Percentiles rank a stretch among this genome's conserved stretches.
Evolutionary conservation across 768 basidiomycete genomes (phyloP).

Genomic region (Leucocoprinus birnbaumii): DNA sequence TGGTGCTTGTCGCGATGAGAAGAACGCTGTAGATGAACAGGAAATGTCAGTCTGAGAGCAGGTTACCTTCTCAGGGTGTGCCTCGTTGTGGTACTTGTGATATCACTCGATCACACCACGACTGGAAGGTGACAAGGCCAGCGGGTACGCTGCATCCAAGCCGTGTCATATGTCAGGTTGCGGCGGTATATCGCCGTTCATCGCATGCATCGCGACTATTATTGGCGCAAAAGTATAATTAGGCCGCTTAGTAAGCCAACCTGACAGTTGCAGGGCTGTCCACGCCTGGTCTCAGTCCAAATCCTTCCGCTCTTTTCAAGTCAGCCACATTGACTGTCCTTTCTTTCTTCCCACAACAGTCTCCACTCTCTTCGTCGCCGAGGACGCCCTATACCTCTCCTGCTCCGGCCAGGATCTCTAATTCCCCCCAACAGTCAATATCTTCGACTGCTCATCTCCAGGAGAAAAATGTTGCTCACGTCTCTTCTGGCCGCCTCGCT

Average conservation of each 20-base stretch:
- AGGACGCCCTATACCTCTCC: not conserved
- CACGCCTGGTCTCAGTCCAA: not conserved
- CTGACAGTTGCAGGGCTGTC: not conserved
- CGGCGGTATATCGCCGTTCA: no score
- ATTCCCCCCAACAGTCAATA: not conserved
- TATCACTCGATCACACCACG: no score
- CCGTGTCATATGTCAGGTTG: no score
- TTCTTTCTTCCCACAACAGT: not conserved
- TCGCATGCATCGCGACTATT: no score
- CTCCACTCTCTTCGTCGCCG: constrained; percentile 1
- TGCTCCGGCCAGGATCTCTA: not conserved
- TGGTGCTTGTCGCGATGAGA: no score
- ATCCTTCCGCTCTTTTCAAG: not conserved
- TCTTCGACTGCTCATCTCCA: not conserved
- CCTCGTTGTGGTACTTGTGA: no score
- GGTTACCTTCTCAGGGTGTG: no score
- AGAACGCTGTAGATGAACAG: no score
- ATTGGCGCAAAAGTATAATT: no score
- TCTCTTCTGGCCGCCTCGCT: constrained; percentile 23
- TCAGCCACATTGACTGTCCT: constrained; percentile 4
- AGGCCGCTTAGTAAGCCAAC: not conserved
- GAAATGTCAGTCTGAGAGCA: not conserved
- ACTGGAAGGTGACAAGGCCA: no score
- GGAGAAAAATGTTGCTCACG: constrained; percentile 15
- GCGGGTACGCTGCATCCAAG: no score